Base-by-base conservation (phyloP, 768 basidiomycete species). In the Tylopilus rubrobrunneus region DNA sequence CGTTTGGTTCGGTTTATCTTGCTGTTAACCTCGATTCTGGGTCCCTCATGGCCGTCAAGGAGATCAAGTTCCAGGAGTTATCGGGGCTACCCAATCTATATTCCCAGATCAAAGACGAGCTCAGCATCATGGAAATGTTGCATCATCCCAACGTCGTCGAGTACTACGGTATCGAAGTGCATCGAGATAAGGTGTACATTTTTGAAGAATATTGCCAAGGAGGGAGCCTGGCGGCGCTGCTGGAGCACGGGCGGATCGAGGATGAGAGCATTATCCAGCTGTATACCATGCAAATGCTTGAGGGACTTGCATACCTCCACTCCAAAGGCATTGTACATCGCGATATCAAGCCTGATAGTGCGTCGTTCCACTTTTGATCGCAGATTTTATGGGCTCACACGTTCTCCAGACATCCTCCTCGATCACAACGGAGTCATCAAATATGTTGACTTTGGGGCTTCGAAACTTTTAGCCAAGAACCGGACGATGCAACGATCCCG, bases 131-230 rank as follows among this genome's bases (percentile, higher is more conserved):
- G 97, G 92, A 95, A 70, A 87, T 98, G 84, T 79, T 98, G 25
- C 90, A 92, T 57, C 97, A 99, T 71, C 92, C 92, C 23, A 98
- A 98, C 64, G 89, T 98, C 40, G 97, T 98, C 48, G 94, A 98
- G 71, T 99, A 98, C 70, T 97, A 97, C 64, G 97, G 97, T 29
- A 95, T 99, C 61, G 97, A 99, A 72, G 96, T 98, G 2, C 96
- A 98, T 68, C 88, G 96, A 14, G 96, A 98, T 74, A 94, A 95
- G 72, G 93, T 98, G 17, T 98, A 96, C 73, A 98, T 98, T 57
- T 98, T 98, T 69, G 95, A 98, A 71, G 96, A 98, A 71, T 99
- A 89, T 69, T 99, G 97, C 67, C 89, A 95, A 63, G 94, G 94
- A 37, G 97, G 97, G 8, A 96, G 93, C 70, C 71, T 99, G 55